These are phyloP conservation scores for Fusarium sambucinum DNA, from an alignment of 2,329 filamentous ascomycete genomes.

Conservation along the genomic window DNA sequence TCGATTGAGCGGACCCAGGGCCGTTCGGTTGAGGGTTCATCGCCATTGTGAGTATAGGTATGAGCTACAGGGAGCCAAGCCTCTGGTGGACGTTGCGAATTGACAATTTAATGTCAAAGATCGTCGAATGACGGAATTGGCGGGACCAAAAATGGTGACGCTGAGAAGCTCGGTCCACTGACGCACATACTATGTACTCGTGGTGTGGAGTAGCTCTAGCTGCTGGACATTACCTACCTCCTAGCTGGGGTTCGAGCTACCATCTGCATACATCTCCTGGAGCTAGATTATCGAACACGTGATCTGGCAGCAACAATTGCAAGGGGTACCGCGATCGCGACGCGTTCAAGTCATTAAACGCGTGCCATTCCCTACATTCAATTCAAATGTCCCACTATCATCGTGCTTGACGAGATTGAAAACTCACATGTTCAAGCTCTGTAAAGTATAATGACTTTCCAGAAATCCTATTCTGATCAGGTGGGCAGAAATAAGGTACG, in stretches of 20 bases:
- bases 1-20: slow-evolving; percentile 28
- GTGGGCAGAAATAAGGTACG: slow-evolving; percentile 52
- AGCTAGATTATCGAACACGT: slow-evolving; percentile 44
- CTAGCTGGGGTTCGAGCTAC: slow-evolving; percentile 5
- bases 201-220: neutral
- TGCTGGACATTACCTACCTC: neutral
- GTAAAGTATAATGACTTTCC: slow-evolving; percentile 53
- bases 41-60: neutral
- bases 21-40: slow-evolving; percentile 41
- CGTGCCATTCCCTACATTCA: slow-evolving; percentile 34
- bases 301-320: slow-evolving; percentile 31
- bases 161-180: slow-evolving; percentile 33
- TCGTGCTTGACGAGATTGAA: slow-evolving; percentile 31
- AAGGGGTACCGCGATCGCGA: slow-evolving; percentile 39
- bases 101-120: slow-evolving; percentile 6
- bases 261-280: slow-evolving; percentile 5
- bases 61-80: slow-evolving; percentile 1
- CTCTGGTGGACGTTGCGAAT: neutral
- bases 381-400: slow-evolving; percentile 32
- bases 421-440: slow-evolving; percentile 31
- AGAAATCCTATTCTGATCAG: slow-evolving; percentile 58
- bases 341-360: slow-evolving; percentile 48
- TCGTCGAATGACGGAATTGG: slow-evolving; percentile 38
- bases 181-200: slow-evolving; percentile 24
- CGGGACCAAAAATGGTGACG: slow-evolving; percentile 44